Percentiles rank a stretch among this genome's conserved stretches.
phyloP scores from a whole-genome alignment of 345 rosid species.

The Capsella bursapastoris region DNA sequence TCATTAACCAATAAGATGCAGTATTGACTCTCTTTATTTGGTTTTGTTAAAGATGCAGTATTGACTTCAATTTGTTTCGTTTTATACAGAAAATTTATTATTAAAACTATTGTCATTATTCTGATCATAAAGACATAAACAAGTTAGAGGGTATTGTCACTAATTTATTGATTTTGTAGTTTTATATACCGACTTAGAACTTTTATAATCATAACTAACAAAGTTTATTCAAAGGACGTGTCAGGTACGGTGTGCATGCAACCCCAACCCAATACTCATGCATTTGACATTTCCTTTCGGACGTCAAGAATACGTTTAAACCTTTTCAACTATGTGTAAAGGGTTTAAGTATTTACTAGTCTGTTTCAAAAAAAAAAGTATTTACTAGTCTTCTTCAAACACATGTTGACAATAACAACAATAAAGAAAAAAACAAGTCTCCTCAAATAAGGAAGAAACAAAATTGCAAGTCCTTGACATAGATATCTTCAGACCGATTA shows the following conservation, averaged over 20 bases:
- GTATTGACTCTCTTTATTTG: no score
- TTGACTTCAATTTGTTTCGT: neutral
- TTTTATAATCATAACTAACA: neutral
- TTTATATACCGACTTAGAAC: neutral
- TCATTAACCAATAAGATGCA: neutral
- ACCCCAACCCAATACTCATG: conserved; percentile 20
- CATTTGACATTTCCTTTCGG: conserved; percentile 22
- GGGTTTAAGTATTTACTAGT: neutral
- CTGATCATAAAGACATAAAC: neutral
- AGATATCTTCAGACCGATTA: no score
- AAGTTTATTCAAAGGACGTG: conserved; percentile 12
- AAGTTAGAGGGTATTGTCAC: conserved; percentile 4
- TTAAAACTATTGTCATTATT: neutral
- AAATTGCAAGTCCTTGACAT: neutral
- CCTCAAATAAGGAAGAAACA: neutral
- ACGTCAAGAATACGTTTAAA: conserved; percentile 15
- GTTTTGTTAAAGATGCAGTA: neutral
- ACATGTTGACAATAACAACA: neutral
- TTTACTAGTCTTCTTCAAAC: neutral
- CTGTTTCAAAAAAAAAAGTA: neutral
- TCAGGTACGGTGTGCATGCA: conserved; percentile 26
- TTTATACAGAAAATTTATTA: neutral
- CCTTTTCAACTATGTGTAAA: neutral
- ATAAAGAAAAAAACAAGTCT: neutral
- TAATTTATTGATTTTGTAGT: neutral